Evolutionary conservation across 1,284 basidiomycete species (phyloP), one percentile per base, ranked within the genome.

Genomic region (Vanrija pseudolonga): DNA sequence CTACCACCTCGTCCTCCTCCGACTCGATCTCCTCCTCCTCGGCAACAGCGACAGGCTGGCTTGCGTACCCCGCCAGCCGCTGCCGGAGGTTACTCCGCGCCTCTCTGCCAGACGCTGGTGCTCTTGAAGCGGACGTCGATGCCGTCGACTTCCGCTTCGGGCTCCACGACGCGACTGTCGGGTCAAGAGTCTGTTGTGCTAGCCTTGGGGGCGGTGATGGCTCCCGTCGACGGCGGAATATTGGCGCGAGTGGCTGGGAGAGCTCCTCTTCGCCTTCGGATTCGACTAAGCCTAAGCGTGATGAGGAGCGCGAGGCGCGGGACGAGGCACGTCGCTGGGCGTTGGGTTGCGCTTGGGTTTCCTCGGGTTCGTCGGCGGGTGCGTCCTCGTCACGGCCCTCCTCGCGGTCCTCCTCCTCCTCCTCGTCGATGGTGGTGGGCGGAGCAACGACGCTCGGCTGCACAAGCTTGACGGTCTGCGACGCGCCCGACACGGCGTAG

Each of bases 11-110:
- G 12, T 61, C 39, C 47, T 71, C 55, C 54, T 51, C 39, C 42
- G 47, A 38, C 23, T 47, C 39, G 45, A 38, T 44, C n/a, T 23
- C 42, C 7, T 62, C 60, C 3, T 60, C 60, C n/a, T 57, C 66
- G 18, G 55, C 59, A 11, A 45, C 50, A n/a, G 59, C 59, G 39
- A 74, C 81, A n/a, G 81, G 82, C 20, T 65, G 68, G 53, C 81
- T 77, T n/a, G 83, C 80, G 70, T 84, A 87, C 14, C 74, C 77
- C 46, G 74, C 77, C 51, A 88, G 66, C 43, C 71, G 77, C 45
- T 72, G 76, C 50, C 81, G 76, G 40, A 86, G 73, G 40, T 62
- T 76, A 47, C 69, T 63, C 39, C 72, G 73, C 24, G 74, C 69
- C 28, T 53, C 57, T 11, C 54, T 53, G 20, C 61, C 66, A 22